A percentile compares a stretch with the other conserved stretches of the same genome.
phyloP scores from a whole-genome alignment of 192 early-diverging fungal genomes.

The Entophlyctis luteolus region DNA sequence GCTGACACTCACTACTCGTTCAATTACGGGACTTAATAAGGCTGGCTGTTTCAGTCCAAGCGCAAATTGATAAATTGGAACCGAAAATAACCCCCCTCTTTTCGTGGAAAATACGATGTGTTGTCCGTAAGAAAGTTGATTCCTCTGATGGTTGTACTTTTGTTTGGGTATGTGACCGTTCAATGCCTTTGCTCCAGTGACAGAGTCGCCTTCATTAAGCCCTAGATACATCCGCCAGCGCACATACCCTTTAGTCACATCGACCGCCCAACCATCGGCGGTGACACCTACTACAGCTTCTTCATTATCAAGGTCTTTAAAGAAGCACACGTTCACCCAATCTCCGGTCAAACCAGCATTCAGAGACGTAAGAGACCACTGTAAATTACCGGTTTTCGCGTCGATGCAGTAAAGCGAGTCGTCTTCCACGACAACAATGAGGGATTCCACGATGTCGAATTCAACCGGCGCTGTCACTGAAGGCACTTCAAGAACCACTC shows the following conservation, averaged over 20 bases:
- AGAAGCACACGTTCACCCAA: constrained; percentile 9
- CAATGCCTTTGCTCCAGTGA: neutral
- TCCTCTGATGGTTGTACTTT: neutral
- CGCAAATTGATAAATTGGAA: neutral
- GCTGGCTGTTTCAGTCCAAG: neutral
- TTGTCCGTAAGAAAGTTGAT: constrained; percentile 4
- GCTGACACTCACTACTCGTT: neutral
- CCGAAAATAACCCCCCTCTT: neutral
- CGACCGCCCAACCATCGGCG: constrained; percentile 7
- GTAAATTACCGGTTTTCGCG: constrained; percentile 2
- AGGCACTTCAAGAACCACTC: constrained; percentile 4
- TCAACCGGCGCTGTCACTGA: neutral
- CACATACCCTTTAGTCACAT: constrained; percentile 4
- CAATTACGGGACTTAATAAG: neutral
- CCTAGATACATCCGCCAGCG: constrained; percentile 15
- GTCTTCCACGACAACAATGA: neutral
- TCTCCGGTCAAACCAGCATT: constrained; percentile 9
- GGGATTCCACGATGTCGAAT: neutral
- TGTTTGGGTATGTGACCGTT: constrained; percentile 9
- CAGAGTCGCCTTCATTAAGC: neutral
- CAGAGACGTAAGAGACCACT: constrained; percentile 1
- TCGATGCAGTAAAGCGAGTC: constrained; percentile 9
- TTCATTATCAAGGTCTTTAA: neutral
- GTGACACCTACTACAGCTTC: constrained; percentile 6
- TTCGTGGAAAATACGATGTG: constrained; percentile 9